Conservation (phyloP, 192 early-diverging fungal genomes). For the Helicostylum pulchrum region DNA sequence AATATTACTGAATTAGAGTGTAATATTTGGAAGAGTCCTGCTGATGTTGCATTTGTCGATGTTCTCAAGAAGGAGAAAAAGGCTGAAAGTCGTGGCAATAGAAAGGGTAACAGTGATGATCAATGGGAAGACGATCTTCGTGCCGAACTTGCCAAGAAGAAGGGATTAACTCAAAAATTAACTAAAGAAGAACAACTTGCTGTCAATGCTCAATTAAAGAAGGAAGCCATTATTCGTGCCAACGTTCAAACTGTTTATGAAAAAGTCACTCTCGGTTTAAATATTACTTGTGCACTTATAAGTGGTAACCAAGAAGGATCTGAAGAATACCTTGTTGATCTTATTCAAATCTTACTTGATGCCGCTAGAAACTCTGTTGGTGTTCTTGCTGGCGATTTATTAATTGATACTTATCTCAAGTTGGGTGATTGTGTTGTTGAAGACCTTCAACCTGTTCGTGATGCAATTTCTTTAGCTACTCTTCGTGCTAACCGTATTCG, state of each 20-base stretch:
- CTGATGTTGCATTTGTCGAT: slow-evolving; percentile 66
- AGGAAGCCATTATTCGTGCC: slow-evolving; percentile 70
- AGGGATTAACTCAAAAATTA: slow-evolving; percentile 52
- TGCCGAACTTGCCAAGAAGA: slow-evolving; percentile 71
- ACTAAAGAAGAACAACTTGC: slow-evolving; percentile 75
- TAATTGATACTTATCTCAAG: slow-evolving; percentile 56
- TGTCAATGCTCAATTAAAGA: slow-evolving; percentile 65
- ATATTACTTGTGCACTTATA: slow-evolving; percentile 62
- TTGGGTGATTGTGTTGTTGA: slow-evolving; percentile 45
- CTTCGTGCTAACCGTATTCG: slow-evolving; percentile 45
- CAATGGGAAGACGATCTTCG: slow-evolving; percentile 78
- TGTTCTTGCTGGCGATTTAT: slow-evolving; percentile 54
- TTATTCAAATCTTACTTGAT: slow-evolving; percentile 53
- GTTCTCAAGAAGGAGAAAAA: slow-evolving; percentile 61
- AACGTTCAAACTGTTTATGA: slow-evolving; percentile 53
- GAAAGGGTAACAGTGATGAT: slow-evolving; percentile 60
- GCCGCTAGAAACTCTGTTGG: slow-evolving; percentile 48
- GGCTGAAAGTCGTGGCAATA: slow-evolving; percentile 36
- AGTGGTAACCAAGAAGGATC: slow-evolving; percentile 53
- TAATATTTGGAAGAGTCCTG: slow-evolving; percentile 68
- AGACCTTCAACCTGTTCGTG: slow-evolving; percentile 39
- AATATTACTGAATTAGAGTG: slow-evolving; percentile 59
- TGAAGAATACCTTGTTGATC: slow-evolving; percentile 54
- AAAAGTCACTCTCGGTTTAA: slow-evolving; percentile 58
- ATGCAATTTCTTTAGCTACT: slow-evolving; percentile 46